A percentile compares a stretch with the other conserved stretches of the same genome.
Evolutionary conservation across 257 asterid species (phyloP).

Genomic region (Cordia subcordata): DNA sequence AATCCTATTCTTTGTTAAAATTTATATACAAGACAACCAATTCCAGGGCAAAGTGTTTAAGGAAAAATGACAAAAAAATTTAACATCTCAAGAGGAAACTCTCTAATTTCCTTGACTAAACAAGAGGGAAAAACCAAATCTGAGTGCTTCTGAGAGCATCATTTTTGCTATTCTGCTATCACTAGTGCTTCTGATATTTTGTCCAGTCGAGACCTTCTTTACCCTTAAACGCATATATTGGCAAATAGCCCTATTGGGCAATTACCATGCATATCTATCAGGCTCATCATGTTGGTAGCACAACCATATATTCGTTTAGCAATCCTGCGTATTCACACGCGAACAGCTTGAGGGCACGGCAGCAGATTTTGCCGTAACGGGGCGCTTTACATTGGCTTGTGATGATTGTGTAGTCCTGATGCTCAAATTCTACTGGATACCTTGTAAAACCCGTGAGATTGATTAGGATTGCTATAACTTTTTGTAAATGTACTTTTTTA

Average conservation of each 20-base stretch:
- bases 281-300: conserved; percentile 50
- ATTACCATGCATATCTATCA: conserved; percentile 62
- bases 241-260: conserved; percentile 81
- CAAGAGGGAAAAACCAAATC: no score
- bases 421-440: conserved; percentile 57
- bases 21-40: no score
- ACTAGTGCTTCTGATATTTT: no score
- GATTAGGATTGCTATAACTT: no score
- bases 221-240: conserved; percentile 52
- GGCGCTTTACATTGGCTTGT: conserved; percentile 94
- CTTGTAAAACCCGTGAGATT: conserved; percentile 32
- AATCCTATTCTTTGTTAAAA: no score
- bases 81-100: no score
- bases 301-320: conserved; percentile 56
- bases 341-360: conserved; percentile 51
- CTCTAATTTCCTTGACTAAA: no score
- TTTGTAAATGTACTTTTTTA: no score
- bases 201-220: conserved; percentile 58
- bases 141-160: conserved; percentile 6
- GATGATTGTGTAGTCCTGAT: conserved; percentile 65
- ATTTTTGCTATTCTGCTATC: not conserved
- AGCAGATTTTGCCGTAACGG: conserved; percentile 47
- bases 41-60: no score
- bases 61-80: no score
- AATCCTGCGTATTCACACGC: conserved; percentile 49